These are phyloP conservation scores for Diaporthe sp. DNA, from an alignment of 2,329 filamentous ascomycete species.

Conservation along the genomic window DNA sequence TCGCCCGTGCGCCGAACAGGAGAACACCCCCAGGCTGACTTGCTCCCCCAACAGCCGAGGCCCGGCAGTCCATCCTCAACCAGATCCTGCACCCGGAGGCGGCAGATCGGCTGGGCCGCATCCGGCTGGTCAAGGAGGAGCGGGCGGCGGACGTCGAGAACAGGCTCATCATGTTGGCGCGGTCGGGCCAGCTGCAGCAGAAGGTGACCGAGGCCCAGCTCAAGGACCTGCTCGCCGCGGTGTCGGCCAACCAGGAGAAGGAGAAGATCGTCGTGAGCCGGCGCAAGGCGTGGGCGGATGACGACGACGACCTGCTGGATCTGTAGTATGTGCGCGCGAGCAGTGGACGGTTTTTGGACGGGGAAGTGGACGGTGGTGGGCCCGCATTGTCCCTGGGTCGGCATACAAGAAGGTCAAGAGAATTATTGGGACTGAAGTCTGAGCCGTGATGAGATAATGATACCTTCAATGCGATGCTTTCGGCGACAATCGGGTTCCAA, in stretches of 20 bases:
- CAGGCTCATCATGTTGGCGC: constrained; percentile 90
- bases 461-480: constrained; percentile 40
- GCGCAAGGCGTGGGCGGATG: constrained; percentile 87
- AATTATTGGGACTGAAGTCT: constrained; percentile 14
- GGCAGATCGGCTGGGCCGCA: constrained; percentile 91
- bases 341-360: not conserved
- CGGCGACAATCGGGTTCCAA: not conserved
- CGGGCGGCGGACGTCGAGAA: constrained; percentile 93
- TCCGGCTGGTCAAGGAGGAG: constrained; percentile 94
- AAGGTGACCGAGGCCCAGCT: constrained; percentile 95
- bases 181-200: constrained; percentile 84
- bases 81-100: constrained; percentile 97
- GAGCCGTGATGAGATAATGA: constrained; percentile 37
- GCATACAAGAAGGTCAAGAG: not conserved
- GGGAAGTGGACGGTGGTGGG: not conserved
- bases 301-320: constrained; percentile 83
- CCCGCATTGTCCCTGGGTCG: not conserved
- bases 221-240: constrained; percentile 88
- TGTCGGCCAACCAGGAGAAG: constrained; percentile 82
- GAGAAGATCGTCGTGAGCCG: constrained; percentile 90
- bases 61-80: constrained; percentile 81
- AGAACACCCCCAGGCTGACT: not conserved
- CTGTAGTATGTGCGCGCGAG: constrained; percentile 54
- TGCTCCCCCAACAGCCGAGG: constrained; percentile 66
- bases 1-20: no score